Evolutionary conservation across 257 asterid genomes (phyloP).

Genomic region (Gentiana dahurica): DNA sequence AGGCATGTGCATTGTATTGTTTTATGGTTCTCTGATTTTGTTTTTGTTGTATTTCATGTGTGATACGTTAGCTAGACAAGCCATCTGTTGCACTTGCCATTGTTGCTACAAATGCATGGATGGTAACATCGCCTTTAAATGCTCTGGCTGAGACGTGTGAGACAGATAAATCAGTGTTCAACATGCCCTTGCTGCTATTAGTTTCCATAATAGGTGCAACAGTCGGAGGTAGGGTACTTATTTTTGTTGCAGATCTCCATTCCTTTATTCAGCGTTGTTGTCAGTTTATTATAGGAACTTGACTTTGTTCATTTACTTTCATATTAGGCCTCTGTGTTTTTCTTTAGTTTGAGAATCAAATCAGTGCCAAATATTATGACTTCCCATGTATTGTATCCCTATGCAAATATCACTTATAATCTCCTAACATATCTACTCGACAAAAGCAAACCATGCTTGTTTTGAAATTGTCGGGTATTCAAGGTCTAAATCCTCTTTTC

Average conservation of each 20-base stretch:
- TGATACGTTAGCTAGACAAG: conserved; percentile 34
- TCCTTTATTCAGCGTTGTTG: neutral
- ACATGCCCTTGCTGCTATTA: conserved; percentile 79
- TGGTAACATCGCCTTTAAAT: conserved; percentile 50
- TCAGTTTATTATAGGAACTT: no score
- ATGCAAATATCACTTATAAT: no score
- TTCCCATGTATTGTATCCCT: no score
- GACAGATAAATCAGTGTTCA: conserved; percentile 38
- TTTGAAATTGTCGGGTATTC: no score
- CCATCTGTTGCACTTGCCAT: conserved; percentile 20
- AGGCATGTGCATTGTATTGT: neutral
- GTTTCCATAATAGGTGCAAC: conserved; percentile 92
- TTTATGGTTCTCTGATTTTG: neutral
- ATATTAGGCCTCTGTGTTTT: neutral
- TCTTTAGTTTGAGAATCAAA: neutral
- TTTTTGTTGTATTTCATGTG: conserved; percentile 3
- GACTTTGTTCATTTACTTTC: no score
- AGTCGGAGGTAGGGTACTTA: conserved; percentile 65
- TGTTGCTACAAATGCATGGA: conserved; percentile 39
- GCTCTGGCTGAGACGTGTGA: conserved; percentile 92
- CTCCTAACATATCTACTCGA: no score
- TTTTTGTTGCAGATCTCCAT: conserved; percentile 1
- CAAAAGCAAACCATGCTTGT: no score
- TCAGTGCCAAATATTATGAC: no score
- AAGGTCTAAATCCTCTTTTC: no score